These are phyloP conservation scores for Corynespora cassiicola DNA, from an alignment of 2,329 filamentous ascomycete genomes.

Conservation along the genomic window DNA sequence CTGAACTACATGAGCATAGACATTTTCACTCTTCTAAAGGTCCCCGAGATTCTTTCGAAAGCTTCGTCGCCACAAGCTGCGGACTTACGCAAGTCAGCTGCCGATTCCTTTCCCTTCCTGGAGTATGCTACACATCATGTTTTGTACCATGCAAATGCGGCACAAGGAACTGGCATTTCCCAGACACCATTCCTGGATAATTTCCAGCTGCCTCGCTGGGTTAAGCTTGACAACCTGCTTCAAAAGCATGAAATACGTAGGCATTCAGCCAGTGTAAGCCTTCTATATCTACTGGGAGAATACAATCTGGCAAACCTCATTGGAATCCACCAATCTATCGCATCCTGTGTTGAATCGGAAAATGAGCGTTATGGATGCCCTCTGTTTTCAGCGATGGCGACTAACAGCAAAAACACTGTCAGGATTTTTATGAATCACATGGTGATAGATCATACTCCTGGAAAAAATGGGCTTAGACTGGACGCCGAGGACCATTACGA, in stretches of 20 bases:
- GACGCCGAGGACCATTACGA: not conserved
- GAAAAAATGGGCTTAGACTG: not conserved
- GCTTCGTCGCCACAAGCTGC: constrained; percentile 8
- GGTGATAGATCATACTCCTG: too few species aligned
- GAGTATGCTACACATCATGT: constrained; percentile 52
- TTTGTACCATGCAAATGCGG: constrained; percentile 49
- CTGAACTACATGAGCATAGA: constrained; percentile 43
- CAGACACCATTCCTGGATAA: constrained; percentile 13
- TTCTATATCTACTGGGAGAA: constrained; percentile 15
- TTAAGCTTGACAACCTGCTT: constrained; percentile 36
- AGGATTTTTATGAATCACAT: not conserved
- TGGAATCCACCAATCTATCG: not conserved
- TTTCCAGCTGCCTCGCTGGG: constrained; percentile 34
- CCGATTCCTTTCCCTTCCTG: constrained; percentile 51
- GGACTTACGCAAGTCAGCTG: constrained; percentile 11
- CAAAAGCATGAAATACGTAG: constrained; percentile 22
- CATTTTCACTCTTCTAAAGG: constrained; percentile 9
- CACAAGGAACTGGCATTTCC: constrained; percentile 28
- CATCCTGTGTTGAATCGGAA: constrained; percentile 18
- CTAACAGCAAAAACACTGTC: constrained; percentile 29
- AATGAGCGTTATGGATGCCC: constrained; percentile 37
- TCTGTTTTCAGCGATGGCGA: constrained; percentile 44
- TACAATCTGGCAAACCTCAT: constrained; percentile 31
- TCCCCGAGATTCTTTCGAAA: constrained; percentile 10
- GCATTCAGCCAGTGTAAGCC: constrained; percentile 10